Evolutionary conservation across 768 basidiomycete species (phyloP), one percentile per base, ranked within the genome.

Genomic region (Tylopilus plumbeoviolaceoides): DNA sequence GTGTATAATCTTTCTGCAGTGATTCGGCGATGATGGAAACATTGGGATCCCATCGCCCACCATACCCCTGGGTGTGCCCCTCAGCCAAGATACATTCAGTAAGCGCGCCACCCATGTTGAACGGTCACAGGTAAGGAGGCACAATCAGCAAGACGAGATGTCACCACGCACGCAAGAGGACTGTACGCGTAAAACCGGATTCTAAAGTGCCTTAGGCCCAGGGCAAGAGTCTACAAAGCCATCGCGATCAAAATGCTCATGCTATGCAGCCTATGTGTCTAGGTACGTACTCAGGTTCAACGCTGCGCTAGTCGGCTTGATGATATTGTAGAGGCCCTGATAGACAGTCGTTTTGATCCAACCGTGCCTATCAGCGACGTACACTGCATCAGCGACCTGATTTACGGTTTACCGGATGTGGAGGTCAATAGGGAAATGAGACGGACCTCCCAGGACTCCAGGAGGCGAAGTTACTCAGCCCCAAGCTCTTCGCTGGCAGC

Each of bases 271-370:
- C n/a, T n/a, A n/a, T n/a, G n/a, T n/a, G 38, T 10, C n/a, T 14
- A 17, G 20, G 25, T 36, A 54, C 55, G 38, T 33, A 51, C 51
- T 62, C 60, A 14, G 14, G 1, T 53, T 62, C 53, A 20, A 48
- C 23, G 12, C 12, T 56, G 35, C 77, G 69, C 50, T n/a, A n/a
- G n/a, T n/a, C n/a, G n/a, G n/a, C n/a, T 76, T 75, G n/a, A 79
- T 61, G 9, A 69, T 70, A 51, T 79, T 78, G 63, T 78, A 79
- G 44, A 77, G 48, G 1, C 75, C 77, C 56, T 82, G 79, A 58
- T 80, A 80, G 12, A 74, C 71, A 0, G 75, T 76, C 0, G 79
- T 78, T 60, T 69, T 67, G 56, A 81, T 69, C 70, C 73, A 83
- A 23, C 75, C 75, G 39, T 77, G 73, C 33, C 68, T 62, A 15